Evolutionary conservation across 306 rosid species (phyloP).

Genomic region (Calophaca sinica): DNA sequence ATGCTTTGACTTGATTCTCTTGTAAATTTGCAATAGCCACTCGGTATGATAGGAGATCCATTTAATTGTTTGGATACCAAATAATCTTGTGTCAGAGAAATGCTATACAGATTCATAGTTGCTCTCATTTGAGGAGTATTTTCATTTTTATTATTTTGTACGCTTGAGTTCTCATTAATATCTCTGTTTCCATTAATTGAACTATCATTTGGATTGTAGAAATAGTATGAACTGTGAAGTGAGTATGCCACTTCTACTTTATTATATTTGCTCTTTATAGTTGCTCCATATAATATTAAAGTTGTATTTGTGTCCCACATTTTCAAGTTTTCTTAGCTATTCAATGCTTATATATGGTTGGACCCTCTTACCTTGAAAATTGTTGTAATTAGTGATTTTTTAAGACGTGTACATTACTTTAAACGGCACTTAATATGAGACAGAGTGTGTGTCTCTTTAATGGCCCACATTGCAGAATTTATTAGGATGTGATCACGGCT

Average conservation of each 20-base stretch:
- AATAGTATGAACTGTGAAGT: not conserved
- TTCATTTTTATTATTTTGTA: constrained; percentile 6
- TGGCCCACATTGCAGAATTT: too few species aligned
- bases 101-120: constrained; percentile 33
- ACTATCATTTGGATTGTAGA: not conserved
- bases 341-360: too few species aligned
- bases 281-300: not conserved
- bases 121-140: constrained; percentile 35
- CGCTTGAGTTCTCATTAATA: not conserved
- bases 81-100: constrained; percentile 15
- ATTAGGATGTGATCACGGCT: too few species aligned
- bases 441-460: too few species aligned
- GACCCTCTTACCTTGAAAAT: too few species aligned
- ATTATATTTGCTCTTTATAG: not conserved
- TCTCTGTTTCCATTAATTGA: not conserved
- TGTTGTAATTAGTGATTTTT: too few species aligned
- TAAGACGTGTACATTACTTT: too few species aligned
- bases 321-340: too few species aligned
- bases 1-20: constrained; percentile 2
- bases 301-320: too few species aligned
- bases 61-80: constrained; percentile 28
- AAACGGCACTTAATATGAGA: too few species aligned
- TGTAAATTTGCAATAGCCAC: constrained; percentile 41
- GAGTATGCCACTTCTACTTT: not conserved
- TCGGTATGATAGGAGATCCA: constrained; percentile 30